Conservation (phyloP, 2,329 filamentous ascomycete genomes). For the Apiospora arundinis region DNA sequence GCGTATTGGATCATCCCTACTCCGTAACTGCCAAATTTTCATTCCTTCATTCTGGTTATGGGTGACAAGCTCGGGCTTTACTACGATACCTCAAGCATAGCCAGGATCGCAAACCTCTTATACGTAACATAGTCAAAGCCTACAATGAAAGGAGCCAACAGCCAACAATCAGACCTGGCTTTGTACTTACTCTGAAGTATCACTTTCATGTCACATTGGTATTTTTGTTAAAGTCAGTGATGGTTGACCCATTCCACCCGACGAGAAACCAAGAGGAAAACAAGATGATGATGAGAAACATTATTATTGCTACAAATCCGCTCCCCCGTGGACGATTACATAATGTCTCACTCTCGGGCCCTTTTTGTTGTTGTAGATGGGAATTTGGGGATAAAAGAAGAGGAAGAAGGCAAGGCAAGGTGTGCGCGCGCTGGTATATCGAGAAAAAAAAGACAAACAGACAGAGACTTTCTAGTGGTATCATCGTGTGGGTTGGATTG, state of each 20-base stretch:
- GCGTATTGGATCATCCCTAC: background rate
- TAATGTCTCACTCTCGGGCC: background rate
- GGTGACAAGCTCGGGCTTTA: background rate
- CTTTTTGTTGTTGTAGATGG: background rate
- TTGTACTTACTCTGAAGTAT: too few relatives aligned
- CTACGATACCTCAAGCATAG: background rate
- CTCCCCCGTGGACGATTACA: background rate
- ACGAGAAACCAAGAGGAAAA: background rate
- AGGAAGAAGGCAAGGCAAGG: background rate
- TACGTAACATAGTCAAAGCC: background rate
- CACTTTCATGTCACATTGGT: background rate
- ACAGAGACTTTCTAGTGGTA: conserved; percentile 42
- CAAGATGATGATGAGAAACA: background rate
- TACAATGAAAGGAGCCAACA: background rate
- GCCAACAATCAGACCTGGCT: too few relatives aligned
- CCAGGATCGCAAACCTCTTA: too few relatives aligned
- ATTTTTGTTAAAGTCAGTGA: too few relatives aligned
- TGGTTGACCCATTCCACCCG: background rate
- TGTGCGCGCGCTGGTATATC: conserved; percentile 5
- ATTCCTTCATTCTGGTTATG: too few relatives aligned
- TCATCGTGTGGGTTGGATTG: conserved; percentile 36
- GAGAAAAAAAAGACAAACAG: conserved; percentile 27
- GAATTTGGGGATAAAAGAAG: background rate
- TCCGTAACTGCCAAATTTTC: background rate
- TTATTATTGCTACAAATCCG: conserved; percentile 15